Conservation (phyloP, 2,329 filamentous ascomycete genomes). For the Trichoderma koningiopsis region DNA sequence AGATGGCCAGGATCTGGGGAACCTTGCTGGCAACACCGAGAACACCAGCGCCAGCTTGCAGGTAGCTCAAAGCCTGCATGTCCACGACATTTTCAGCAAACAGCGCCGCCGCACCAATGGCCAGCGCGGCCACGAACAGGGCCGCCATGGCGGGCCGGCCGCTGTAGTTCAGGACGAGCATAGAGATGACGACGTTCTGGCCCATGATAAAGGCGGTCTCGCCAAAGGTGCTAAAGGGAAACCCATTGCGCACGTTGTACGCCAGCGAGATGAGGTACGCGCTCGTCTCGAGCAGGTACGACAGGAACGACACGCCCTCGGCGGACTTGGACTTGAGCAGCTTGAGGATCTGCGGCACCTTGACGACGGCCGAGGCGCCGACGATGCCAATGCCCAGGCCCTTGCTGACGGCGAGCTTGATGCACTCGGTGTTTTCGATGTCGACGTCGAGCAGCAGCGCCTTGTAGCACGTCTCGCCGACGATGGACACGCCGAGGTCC, state of each 20-base stretch:
- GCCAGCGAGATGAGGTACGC: conserved; percentile 86
- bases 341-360: conserved; percentile 96
- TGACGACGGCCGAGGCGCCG: conserved; percentile 85
- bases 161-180: conserved; percentile 82
- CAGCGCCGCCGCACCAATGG: conserved; percentile 67
- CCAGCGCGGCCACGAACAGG: conserved; percentile 76
- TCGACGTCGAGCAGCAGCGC: conserved; percentile 84
- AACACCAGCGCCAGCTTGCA: conserved; percentile 83
- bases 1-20: conserved; percentile 89
- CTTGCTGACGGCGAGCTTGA: conserved; percentile 90
- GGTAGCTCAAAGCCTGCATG: conserved; percentile 66
- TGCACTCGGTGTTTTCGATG: conserved; percentile 72
- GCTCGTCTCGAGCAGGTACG: conserved; percentile 88
- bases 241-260: conserved; percentile 88
- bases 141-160: conserved; percentile 69
- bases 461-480: conserved; percentile 84
- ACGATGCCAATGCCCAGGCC: conserved; percentile 93
- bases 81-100: conserved; percentile 68
- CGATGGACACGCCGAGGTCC: conserved; percentile 74
- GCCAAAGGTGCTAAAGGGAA: conserved; percentile 95
- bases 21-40: conserved; percentile 88
- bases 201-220: conserved; percentile 90
- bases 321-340: conserved; percentile 79
- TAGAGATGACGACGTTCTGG: conserved; percentile 88
- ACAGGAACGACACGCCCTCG: conserved; percentile 82